Conservation (phyloP, 2,329 filamentous ascomycete genomes). For the Fusarium sp. region DNA sequence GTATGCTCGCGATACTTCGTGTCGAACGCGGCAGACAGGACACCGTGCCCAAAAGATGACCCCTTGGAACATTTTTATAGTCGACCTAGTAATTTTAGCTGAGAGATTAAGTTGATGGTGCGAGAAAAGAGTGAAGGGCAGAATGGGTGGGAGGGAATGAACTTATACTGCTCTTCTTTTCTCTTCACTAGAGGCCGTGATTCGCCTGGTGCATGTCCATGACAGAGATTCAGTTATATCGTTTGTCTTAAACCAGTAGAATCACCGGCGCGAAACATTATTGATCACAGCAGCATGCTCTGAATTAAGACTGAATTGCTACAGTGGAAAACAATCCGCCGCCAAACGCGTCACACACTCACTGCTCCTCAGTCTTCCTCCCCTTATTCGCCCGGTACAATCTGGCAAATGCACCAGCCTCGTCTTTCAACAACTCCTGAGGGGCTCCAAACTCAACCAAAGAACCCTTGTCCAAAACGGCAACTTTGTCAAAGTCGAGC, state of each 20-base stretch:
- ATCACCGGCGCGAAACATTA: not conserved
- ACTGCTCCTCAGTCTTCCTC: not conserved
- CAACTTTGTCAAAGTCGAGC: conserved; percentile 49
- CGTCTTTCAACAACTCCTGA: conserved; percentile 30
- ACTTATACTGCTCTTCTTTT: not conserved
- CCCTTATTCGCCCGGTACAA: conserved; percentile 41
- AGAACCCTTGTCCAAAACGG: conserved; percentile 44
- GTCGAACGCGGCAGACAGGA: conserved; percentile 6
- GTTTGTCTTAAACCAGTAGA: not conserved
- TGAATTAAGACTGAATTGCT: not conserved
- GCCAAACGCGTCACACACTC: not conserved
- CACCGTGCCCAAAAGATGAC: conserved; percentile 22
- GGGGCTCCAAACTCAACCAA: conserved; percentile 46
- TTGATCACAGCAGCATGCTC: not conserved
- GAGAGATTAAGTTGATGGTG: not conserved
- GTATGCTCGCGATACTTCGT: conserved; percentile 18
- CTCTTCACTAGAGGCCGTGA: not conserved
- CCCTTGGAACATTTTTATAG: conserved; percentile 12
- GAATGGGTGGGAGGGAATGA: not conserved
- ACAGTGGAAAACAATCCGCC: not conserved
- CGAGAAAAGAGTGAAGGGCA: not conserved
- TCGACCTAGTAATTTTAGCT: not conserved
- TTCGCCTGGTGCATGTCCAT: not conserved
- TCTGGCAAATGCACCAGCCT: conserved; percentile 36
- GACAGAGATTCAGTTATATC: not conserved